Conservation (phyloP, 129 eudicot species). For the Pittosporum tobira region DNA sequence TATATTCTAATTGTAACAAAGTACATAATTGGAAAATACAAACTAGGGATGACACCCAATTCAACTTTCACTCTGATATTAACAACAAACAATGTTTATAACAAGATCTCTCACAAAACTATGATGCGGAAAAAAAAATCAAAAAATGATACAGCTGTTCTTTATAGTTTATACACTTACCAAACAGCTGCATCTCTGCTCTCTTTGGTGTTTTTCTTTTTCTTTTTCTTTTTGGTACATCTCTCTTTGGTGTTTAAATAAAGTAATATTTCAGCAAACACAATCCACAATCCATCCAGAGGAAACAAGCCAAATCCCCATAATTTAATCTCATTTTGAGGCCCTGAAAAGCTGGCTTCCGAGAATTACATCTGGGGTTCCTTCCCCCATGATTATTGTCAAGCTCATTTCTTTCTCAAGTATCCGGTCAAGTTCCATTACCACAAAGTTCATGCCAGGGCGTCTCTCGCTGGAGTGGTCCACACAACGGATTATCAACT, state of each 20-base stretch:
- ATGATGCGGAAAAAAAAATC: conserved; percentile 16
- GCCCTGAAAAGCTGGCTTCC: conserved; percentile 92
- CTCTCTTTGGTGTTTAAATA: conserved; percentile 1
- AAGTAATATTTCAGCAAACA: conserved; percentile 25
- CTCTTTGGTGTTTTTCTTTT: conserved; percentile 22
- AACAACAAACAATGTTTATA: conserved; percentile 35
- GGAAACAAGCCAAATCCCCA: conserved; percentile 17
- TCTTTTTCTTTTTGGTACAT: too few species aligned
- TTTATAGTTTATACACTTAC: conserved; percentile 60
- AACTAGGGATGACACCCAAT: conserved; percentile 9
- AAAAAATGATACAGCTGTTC: conserved; percentile 57
- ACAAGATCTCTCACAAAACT: conserved; percentile 6
- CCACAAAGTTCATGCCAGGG: conserved; percentile 55
- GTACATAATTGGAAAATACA: background rate
- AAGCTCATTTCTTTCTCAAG: conserved; percentile 93
- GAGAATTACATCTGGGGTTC: conserved; percentile 84
- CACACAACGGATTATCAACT: conserved; percentile 52
- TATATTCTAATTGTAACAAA: too few species aligned
- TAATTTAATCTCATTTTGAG: conserved; percentile 31
- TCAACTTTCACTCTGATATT: conserved; percentile 33
- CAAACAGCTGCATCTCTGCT: conserved; percentile 60
- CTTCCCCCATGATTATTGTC: conserved; percentile 97
- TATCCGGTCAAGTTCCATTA: conserved; percentile 63
- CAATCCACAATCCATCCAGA: conserved; percentile 32
- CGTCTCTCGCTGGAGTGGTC: conserved; percentile 77